A percentile compares a stretch with the other conserved stretches of the same genome.
Conservation (phyloP, 306 rosid species). For the Medicago lupulina region DNA sequence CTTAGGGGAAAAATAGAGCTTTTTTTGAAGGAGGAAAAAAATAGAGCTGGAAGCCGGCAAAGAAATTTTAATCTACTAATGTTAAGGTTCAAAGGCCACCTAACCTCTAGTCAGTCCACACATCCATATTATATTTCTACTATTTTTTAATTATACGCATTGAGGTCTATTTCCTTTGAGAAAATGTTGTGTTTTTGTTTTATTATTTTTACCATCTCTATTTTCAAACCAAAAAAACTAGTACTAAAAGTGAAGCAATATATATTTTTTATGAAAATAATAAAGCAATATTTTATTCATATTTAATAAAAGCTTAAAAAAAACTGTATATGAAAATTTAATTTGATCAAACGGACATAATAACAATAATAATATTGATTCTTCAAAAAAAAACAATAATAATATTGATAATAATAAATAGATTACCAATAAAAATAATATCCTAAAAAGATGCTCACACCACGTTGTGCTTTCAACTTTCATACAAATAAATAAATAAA, state of each 20-base stretch:
- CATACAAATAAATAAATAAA: slow-evolving; percentile 1
- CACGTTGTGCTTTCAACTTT: neutral
- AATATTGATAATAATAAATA: neutral
- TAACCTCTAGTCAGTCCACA: slow-evolving; percentile 22
- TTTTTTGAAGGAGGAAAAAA: too few relatives aligned
- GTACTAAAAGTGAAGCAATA: too few relatives aligned
- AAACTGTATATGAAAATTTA: neutral
- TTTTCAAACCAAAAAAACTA: neutral
- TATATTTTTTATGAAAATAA: too few relatives aligned
- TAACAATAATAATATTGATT: too few relatives aligned
- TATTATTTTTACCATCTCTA: neutral
- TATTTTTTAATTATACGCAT: slow-evolving; percentile 16
- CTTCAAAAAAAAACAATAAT: neutral
- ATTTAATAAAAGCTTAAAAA: neutral
- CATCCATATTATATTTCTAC: slow-evolving; percentile 6
- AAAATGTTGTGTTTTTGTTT: neutral
- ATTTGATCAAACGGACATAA: neutral
- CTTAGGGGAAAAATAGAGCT: too few relatives aligned
- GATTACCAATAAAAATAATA: neutral
- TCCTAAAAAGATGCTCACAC: slow-evolving; percentile 5
- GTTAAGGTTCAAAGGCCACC: neutral
- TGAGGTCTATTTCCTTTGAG: neutral
- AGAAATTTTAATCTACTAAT: neutral
- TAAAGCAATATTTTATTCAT: neutral
- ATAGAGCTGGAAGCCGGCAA: neutral